Evolutionary conservation across 352 stramenopile genomes (phyloP), one percentile per base, ranked within the genome.

Genomic region (Pythium apleroticum): DNA sequence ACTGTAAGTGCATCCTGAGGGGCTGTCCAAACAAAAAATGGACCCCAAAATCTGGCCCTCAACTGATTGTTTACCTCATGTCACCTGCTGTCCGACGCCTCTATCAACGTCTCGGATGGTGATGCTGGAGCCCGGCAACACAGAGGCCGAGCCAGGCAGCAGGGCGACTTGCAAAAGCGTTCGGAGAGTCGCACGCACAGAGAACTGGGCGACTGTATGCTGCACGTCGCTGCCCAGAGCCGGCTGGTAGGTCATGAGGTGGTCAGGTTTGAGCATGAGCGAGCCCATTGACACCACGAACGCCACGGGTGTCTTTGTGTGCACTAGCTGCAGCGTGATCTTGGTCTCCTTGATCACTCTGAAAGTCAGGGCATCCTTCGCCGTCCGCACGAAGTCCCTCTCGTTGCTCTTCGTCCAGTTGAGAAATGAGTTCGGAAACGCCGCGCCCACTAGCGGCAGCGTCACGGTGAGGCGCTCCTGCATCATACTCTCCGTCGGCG

Each of bases 151-250:
- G 19, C 59, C 59, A 10, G 59, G 59, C 37, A 66, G 37, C 15
- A 66, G 17, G 4, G 31, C 35, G 15, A 66, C 59, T 22, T 59
- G 59, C 19, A 66, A 14, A 9, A 60, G 19, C 2, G 24, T 54
- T 2, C 28, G 35, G 8, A 31, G 19, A 11, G 27, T 30, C 25
- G 45, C 20, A 9, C 37, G 28, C 39, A 67, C n/a, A 11, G 20
- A 17, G 50, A 59, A 59, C 59, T 59, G 59, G 12, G 49, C 31
- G 25, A 66, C 28, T 6, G 60, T 67, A 31, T 50, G 52, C 27
- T 33, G 20, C 1, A 61, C 6, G 19, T 67, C 52, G 33, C 60
- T 30, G 8, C 12, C 20, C 5, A 28, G 12, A 15, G 35, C 22
- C 19, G 27, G 25, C 35, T 54, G 48, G 50, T 66, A 61, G 25